Base-by-base conservation (phyloP, 176 grass and related monocot species). In the Alopecurus myosuroides region DNA sequence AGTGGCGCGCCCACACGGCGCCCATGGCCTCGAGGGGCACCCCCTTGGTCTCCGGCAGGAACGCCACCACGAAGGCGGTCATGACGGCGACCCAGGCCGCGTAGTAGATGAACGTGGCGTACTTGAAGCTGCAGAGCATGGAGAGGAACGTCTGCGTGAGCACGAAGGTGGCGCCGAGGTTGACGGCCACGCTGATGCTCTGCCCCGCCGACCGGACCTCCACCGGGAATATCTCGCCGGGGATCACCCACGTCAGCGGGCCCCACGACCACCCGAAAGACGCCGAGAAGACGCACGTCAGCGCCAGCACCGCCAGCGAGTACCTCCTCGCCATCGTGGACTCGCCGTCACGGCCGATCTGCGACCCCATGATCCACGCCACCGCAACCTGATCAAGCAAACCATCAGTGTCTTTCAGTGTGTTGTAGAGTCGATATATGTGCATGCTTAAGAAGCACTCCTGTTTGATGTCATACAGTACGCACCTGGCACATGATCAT, bases 211-310 rank as follows among this genome's bases (percentile, higher is more conserved):
- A 95, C 62, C 90, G 85, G 65, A 92, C 80, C 88, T 95, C 93
- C 81, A 95, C 88, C 29, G 93, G 93, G 77, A 95, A 92, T 70
- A 92, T 92, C 88, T 95, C 90, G 45, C 90, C 82, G 23, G 90
- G 90, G 42, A 95, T 84, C 39, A 95, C 78, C 93, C 94, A 97
- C 39, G 83, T 75, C n/a, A 97, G 84, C 7, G 91, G 94, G 0
- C 94, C 94, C 94, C 94, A 93, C 4, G 94, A 97, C 86, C 84
- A 97, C 28, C 89, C 94, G 81, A 93, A 97, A 45, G 83, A 74
- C 9, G 88, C 94, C 30, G 94, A 87, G 81, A 91, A 97, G 4
- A 80, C 57, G 86, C 94, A 93, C 58, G 88, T 91, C 51, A 96
- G 84, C 29, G 85, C 86, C 80, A 96, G 79, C 73, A 97, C 91